These are phyloP conservation scores for Aspergillus sp. DNA, from an alignment of 2,329 filamentous ascomycete species.

Conservation along the genomic window DNA sequence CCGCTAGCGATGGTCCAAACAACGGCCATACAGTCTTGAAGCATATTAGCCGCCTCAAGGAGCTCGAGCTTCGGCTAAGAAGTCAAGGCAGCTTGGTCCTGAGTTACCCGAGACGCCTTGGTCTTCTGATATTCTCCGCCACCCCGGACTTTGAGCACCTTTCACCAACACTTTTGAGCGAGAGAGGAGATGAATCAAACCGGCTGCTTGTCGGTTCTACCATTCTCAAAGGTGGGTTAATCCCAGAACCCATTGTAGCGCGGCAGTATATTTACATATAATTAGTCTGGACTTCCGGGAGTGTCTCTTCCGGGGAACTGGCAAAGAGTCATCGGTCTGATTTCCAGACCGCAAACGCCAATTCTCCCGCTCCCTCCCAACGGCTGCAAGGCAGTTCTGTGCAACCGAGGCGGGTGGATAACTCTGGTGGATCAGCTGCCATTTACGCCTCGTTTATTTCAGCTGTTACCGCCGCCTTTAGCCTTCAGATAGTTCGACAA, in stretches of 20 bases:
- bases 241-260: not conserved
- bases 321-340: constrained; percentile 38
- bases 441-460: constrained; percentile 44
- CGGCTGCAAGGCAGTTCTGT: constrained; percentile 24
- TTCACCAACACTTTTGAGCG: constrained; percentile 26
- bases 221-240: constrained; percentile 32
- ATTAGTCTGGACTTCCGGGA: constrained; percentile 28
- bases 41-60: constrained; percentile 41
- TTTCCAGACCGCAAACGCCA: constrained; percentile 20
- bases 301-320: constrained; percentile 34
- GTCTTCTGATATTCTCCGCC: constrained; percentile 43
- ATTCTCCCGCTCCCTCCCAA: constrained; percentile 22
- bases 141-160: constrained; percentile 40
- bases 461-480: constrained; percentile 38
- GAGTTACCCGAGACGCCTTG: constrained; percentile 37
- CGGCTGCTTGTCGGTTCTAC: constrained; percentile 33
- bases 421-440: constrained; percentile 32
- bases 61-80: constrained; percentile 37
- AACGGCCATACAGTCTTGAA: constrained; percentile 40
- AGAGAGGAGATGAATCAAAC: constrained; percentile 25
- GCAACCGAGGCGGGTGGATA: constrained; percentile 30
- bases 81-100: constrained; percentile 39
- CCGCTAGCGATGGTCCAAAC: constrained; percentile 31
- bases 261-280: constrained; percentile 27
- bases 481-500: constrained; percentile 36